phyloP scores from a whole-genome alignment of 257 asterid species.

The Nicotiana attenuata region DNA sequence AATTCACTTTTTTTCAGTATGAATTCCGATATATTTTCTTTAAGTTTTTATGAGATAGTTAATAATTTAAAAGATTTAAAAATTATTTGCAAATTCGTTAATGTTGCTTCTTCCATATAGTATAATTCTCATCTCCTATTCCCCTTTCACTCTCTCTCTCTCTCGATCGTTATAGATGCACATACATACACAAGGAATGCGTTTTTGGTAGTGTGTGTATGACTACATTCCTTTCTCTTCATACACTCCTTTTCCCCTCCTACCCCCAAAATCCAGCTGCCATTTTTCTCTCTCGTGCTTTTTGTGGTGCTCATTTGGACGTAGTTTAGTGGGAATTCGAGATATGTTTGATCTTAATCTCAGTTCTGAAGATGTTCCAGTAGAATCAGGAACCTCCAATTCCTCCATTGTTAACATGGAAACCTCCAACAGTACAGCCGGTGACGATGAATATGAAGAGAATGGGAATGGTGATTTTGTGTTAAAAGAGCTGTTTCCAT shows the following conservation, averaged over 20 bases:
- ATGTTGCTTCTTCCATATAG: no score
- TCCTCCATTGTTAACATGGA: slow-evolving; percentile 67
- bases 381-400: slow-evolving; percentile 56
- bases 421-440: slow-evolving; percentile 53
- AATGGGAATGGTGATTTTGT: slow-evolving; percentile 26
- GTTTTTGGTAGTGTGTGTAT: not conserved
- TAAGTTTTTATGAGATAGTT: no score
- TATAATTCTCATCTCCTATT: no score
- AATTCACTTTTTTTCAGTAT: no score
- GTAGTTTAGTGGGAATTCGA: not conserved
- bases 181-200: no score
- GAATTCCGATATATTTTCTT: no score
- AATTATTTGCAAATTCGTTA: no score
- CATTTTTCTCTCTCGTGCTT: not conserved
- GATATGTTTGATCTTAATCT: slow-evolving; percentile 68
- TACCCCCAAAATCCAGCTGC: not conserved
- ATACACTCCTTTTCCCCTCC: slow-evolving; percentile 32
- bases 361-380: slow-evolving; percentile 27
- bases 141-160: no score
- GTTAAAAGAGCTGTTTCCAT: slow-evolving; percentile 61
- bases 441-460: slow-evolving; percentile 51
- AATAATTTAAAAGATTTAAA: no score
- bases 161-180: no score
- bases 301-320: not conserved
- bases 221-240: slow-evolving; percentile 43